Conservation (phyloP, 768 basidiomycete genomes). For the Kondoa subrosea region DNA sequence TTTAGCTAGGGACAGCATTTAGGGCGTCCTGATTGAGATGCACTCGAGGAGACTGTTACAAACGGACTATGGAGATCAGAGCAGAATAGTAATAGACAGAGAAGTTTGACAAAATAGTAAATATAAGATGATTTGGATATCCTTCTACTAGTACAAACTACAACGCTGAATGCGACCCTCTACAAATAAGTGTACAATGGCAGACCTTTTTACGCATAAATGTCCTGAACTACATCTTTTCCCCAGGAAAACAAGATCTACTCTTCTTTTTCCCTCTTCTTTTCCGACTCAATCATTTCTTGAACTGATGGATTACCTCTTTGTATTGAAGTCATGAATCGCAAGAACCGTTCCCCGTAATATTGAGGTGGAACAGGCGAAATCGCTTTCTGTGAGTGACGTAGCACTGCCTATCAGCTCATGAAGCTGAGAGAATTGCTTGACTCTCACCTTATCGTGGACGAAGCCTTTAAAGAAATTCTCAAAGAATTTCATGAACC, state of each 20-base stretch:
- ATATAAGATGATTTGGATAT: too few relatives aligned
- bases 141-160: too few relatives aligned
- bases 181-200: background rate
- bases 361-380: slow-evolving; percentile 76
- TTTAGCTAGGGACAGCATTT: background rate
- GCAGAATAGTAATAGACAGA: background rate
- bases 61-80: too few relatives aligned
- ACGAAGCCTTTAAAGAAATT: slow-evolving; percentile 80
- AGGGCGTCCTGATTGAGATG: background rate
- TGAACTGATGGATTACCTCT: background rate
- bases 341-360: slow-evolving; percentile 66
- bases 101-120: background rate
- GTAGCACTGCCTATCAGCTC: slow-evolving; percentile 17
- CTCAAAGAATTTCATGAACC: slow-evolving; percentile 56
- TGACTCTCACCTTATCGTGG: slow-evolving; percentile 59
- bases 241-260: background rate
- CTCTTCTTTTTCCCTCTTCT: background rate
- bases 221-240: background rate
- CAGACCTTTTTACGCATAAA: too few relatives aligned
- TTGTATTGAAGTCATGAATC: slow-evolving; percentile 31
- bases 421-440: background rate
- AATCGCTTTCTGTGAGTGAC: slow-evolving; percentile 61
- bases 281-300: background rate
- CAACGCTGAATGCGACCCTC: too few relatives aligned
- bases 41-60: background rate